Conservation (phyloP, 257 asterid genomes). For the Penstemon newberryi region DNA sequence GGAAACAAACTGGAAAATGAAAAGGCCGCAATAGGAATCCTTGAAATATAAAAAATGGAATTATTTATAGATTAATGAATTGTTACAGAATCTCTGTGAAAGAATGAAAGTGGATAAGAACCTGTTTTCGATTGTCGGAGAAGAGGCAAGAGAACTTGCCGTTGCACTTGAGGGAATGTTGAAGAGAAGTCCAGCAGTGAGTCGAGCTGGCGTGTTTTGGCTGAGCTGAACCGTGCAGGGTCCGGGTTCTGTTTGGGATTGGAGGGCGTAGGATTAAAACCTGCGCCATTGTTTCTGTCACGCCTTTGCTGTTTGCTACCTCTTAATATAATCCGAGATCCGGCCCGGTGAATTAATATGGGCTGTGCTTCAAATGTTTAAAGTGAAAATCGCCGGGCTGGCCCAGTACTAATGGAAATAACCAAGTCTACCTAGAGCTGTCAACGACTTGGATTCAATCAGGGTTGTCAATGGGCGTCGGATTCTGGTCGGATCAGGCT, state of each 20-base stretch:
- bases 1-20: background rate
- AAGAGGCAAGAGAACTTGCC: constrained; percentile 71
- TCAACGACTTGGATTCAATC: too few relatives aligned
- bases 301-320: constrained; percentile 3
- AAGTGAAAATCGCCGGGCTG: too few relatives aligned
- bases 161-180: constrained; percentile 44
- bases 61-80: background rate
- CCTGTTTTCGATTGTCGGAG: constrained; percentile 72
- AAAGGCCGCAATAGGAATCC: background rate
- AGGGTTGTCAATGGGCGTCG: too few relatives aligned
- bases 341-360: too few relatives aligned
- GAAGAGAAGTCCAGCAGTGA: constrained; percentile 44
- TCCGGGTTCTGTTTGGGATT: constrained; percentile 25
- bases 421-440: too few relatives aligned
- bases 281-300: constrained; percentile 52
- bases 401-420: too few relatives aligned
- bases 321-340: too few relatives aligned
- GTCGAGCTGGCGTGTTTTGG: constrained; percentile 20
- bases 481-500: too few relatives aligned
- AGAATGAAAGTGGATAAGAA: constrained; percentile 8
- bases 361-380: too few relatives aligned
- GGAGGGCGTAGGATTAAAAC: constrained; percentile 47
- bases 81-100: too few relatives aligned
- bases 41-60: background rate
- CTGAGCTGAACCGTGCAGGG: constrained; percentile 28